Base-by-base conservation (phyloP, 495 filamentous ascomycete genomes). In the Articulospora tetracladia region DNA sequence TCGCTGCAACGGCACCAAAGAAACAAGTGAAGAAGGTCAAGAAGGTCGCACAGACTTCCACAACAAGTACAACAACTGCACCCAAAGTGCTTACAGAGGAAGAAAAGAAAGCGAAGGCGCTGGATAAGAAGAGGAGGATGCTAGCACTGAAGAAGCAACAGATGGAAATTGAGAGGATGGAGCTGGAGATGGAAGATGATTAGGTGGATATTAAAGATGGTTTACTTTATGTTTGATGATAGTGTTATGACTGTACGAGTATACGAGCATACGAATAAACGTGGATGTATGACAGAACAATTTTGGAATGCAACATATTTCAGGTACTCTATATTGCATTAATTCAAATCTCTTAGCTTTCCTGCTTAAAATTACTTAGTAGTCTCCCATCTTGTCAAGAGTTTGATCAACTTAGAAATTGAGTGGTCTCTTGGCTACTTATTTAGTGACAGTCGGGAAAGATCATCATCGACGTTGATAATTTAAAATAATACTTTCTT, bases 101-200 rank as follows among this genome's bases (percentile, higher is more conserved):
- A 22, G 57, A 64, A 24, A 56, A 59, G 61, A 64, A 64, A 36
- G 56, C 57, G 23, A 64, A 58, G 60, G 60, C 59, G 13, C 10
- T 51, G 22, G 59, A 27, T 13, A 62, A 64, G 61, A 64, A 64
- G 51, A 59, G 44, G 57, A 59, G 24, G 36, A 1, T 46, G 20
- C 34, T 64, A 17, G 61, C 28, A 34, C 46, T 64, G 50, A 64
- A 64, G 57, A 64, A 60, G 47, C 17, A 64, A 52, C 61, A 64
- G 57, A 20, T 64, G n/a, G 61, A 34, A 15, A 28, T 64, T 17
- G 61, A 64, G 24, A 55, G 52, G n/a, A 51, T 52, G 27, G 61
- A 64, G 53, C 26, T 60, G 52, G 61, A 59, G 52, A 56, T 59
- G 56, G 26, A 36, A 8, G 25, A 22, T 25, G 47, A 50, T 50